Conservation (phyloP, 2,329 filamentous ascomycete species). For the Arthrobotrys conoides region DNA sequence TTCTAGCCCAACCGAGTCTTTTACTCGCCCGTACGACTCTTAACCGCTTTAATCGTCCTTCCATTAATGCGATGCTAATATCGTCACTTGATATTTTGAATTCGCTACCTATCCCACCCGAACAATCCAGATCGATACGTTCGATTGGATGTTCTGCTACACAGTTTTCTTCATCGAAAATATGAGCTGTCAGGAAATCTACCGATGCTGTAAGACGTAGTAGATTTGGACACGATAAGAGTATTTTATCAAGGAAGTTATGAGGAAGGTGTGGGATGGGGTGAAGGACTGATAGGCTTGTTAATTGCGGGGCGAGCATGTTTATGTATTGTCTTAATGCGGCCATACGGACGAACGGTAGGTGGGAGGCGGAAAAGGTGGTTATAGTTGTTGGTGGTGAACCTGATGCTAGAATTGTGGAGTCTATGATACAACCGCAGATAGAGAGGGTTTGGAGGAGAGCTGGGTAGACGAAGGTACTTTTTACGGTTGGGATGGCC, state of each 20-base stretch:
- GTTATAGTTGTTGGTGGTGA: constrained; percentile 61
- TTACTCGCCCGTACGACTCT: constrained; percentile 63
- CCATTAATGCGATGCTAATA: constrained; percentile 64
- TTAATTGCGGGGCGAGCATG: constrained; percentile 62
- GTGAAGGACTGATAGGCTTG: constrained; percentile 62
- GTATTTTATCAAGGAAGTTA: constrained; percentile 63
- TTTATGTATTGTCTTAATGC: constrained; percentile 61
- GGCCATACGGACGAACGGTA: constrained; percentile 62
- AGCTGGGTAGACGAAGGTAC: constrained; percentile 60
- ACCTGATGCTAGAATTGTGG: constrained; percentile 61
- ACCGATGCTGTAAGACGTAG: constrained; percentile 62
- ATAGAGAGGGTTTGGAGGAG: constrained; percentile 62
- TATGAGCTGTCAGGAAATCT: constrained; percentile 63
- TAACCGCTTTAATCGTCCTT: constrained; percentile 61
- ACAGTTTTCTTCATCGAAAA: constrained; percentile 64
- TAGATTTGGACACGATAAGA: constrained; percentile 62
- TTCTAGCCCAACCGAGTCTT: constrained; percentile 61
- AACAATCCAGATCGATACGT: constrained; percentile 62
- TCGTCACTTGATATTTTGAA: constrained; percentile 64
- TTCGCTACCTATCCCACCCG: constrained; percentile 62
- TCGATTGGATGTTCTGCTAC: constrained; percentile 62
- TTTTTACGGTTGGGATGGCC: constrained; percentile 47
- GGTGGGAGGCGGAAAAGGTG: constrained; percentile 62
- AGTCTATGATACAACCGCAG: constrained; percentile 62
- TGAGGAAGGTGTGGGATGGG: constrained; percentile 63